These are phyloP conservation scores for Fusarium incarnatum DNA, from an alignment of 2,329 filamentous ascomycete genomes.

Conservation along the genomic window DNA sequence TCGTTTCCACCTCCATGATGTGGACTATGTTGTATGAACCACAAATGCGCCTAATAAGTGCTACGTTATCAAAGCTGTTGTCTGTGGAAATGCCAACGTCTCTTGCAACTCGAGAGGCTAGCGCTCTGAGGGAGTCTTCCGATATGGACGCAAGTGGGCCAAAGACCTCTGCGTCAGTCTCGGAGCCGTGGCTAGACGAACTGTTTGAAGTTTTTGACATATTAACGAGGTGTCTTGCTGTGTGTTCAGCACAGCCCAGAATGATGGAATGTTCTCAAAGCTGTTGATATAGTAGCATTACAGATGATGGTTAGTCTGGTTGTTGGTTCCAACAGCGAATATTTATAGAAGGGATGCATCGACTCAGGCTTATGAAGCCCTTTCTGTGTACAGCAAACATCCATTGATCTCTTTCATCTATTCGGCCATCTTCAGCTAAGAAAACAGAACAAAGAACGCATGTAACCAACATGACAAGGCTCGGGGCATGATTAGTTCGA, in stretches of 20 bases:
- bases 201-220: not conserved
- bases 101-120: not conserved
- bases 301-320: not conserved
- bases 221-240: not conserved
- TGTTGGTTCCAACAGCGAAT: not conserved
- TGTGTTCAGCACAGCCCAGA: not conserved
- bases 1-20: not conserved
- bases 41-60: not conserved
- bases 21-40: conserved; percentile 13
- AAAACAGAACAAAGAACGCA: not conserved
- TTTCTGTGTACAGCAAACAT: not conserved
- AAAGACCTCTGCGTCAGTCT: conserved; percentile 3
- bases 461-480: not conserved
- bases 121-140: not conserved
- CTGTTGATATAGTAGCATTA: not conserved
- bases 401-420: not conserved
- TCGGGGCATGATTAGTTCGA: not conserved
- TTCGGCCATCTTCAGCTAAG: not conserved
- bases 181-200: not conserved
- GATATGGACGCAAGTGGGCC: not conserved
- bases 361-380: not conserved
- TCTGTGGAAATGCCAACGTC: not conserved
- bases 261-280: not conserved
- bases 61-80: not conserved
- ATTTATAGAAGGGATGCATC: not conserved